These are phyloP conservation scores for Mycena indigotica DNA, from an alignment of 768 basidiomycete genomes.

Conservation along the genomic window DNA sequence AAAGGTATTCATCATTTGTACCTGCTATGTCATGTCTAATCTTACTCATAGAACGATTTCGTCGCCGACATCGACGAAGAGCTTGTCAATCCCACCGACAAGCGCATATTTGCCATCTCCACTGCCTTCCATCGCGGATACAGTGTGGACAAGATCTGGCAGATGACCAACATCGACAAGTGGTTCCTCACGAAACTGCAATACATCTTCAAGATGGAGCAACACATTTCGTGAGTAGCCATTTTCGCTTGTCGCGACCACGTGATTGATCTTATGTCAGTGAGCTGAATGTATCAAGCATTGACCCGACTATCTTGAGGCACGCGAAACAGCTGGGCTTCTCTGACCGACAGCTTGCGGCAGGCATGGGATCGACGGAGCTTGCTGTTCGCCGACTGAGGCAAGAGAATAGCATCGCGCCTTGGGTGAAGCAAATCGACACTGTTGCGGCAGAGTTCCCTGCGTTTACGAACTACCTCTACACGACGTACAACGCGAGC, in stretches of 20 bases:
- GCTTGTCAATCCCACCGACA: constrained; percentile 92
- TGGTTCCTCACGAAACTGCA: constrained; percentile 95
- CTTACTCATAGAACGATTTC: constrained; percentile 66
- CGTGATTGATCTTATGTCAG: constrained; percentile 38
- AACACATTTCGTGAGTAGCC: constrained; percentile 70
- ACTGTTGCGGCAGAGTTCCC: constrained; percentile 99
- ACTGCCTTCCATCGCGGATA: constrained; percentile 92
- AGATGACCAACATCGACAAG: constrained; percentile 97
- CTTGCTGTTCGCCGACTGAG: constrained; percentile 90
- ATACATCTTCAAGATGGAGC: constrained; percentile 82
- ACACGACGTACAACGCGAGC: constrained; percentile 96
- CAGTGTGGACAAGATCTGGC: constrained; percentile 93
- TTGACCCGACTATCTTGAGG: constrained; percentile 64
- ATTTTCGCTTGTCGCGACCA: background rate
- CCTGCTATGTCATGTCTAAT: background rate
- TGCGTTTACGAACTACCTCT: constrained; percentile 97
- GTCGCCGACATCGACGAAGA: constrained; percentile 93
- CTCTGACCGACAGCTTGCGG: constrained; percentile 89
- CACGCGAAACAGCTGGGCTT: constrained; percentile 95
- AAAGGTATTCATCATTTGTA: constrained; percentile 46
- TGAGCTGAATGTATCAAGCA: constrained; percentile 61
- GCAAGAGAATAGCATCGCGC: constrained; percentile 78
- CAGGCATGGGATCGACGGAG: constrained; percentile 84
- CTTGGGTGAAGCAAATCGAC: constrained; percentile 98
- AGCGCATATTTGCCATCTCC: constrained; percentile 95